A percentile compares a stretch with the other conserved stretches of the same genome.
These are phyloP conservation scores for Proliferodiscus dingleyae DNA, from an alignment of 2,329 filamentous ascomycete species.

Conservation along the genomic window DNA sequence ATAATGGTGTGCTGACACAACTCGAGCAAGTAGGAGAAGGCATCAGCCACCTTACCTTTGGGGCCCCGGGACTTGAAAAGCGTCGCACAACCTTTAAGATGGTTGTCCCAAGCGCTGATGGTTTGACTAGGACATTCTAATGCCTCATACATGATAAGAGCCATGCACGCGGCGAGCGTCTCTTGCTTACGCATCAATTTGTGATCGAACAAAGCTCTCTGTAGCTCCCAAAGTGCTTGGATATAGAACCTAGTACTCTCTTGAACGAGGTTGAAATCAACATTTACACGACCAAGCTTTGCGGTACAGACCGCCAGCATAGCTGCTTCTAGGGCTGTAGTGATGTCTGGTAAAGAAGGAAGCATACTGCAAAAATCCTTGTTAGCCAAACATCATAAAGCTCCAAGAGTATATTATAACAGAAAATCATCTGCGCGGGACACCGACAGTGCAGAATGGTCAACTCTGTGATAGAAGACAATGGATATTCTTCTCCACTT, in stretches of 20 bases:
- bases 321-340: constrained; percentile 28
- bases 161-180: constrained; percentile 34
- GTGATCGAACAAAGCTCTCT: constrained; percentile 32
- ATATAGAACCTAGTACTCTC: constrained; percentile 34
- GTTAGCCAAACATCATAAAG: too few species aligned
- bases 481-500: too few species aligned
- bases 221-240: constrained; percentile 32
- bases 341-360: constrained; percentile 21
- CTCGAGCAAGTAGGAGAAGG: too few species aligned
- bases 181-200: constrained; percentile 32
- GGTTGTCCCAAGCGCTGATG: constrained; percentile 30
- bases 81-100: constrained; percentile 31
- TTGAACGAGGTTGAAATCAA: constrained; percentile 24
- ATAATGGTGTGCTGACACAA: too few species aligned
- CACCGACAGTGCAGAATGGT: too few species aligned
- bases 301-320: constrained; percentile 29
- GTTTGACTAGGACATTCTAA: constrained; percentile 33
- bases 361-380: constrained; percentile 15
- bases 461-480: too few species aligned
- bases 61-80: constrained; percentile 33
- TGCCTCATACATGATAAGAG: constrained; percentile 33
- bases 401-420: too few species aligned
- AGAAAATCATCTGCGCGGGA: too few species aligned
- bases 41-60: too few species aligned
- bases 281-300: constrained; percentile 26